Evolutionary conservation across 257 asterid species (phyloP).

Genomic region (Solanum ahanhuiri): DNA sequence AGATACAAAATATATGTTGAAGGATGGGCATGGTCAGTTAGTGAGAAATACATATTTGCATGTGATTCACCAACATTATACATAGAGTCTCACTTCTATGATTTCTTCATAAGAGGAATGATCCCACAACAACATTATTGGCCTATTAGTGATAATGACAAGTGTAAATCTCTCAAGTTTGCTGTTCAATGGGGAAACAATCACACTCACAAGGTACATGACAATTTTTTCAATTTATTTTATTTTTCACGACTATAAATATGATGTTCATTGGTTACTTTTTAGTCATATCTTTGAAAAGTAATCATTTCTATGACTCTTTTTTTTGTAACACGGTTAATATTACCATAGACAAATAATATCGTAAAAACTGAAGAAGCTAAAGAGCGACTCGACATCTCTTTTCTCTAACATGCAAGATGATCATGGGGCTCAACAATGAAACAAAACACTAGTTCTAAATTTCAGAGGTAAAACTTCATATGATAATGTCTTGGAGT

Average conservation of each 20-base stretch:
- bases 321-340: too few species aligned
- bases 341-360: too few species aligned
- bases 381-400: too few species aligned
- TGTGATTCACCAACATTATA: conserved; percentile 1
- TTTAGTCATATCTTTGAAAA: too few species aligned
- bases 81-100: background rate
- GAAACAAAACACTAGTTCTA: too few species aligned
- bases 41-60: conserved; percentile 4
- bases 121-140: conserved; percentile 1
- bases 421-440: too few species aligned
- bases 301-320: too few species aligned
- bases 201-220: background rate
- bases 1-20: conserved; percentile 7
- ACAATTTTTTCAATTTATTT: background rate
- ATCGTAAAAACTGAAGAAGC: too few species aligned
- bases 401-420: too few species aligned
- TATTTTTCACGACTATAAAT: too few species aligned
- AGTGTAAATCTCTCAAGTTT: conserved; percentile 4
- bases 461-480: too few species aligned
- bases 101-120: conserved; percentile 8
- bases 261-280: background rate
- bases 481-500: too few species aligned
- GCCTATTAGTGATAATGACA: background rate
- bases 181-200: conserved; percentile 13
- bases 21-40: conserved; percentile 9